Evolutionary conservation across 2,329 filamentous ascomycete species (phyloP), one percentile per base, ranked within the genome.

Genomic region (Trichoderma semiorbis): DNA sequence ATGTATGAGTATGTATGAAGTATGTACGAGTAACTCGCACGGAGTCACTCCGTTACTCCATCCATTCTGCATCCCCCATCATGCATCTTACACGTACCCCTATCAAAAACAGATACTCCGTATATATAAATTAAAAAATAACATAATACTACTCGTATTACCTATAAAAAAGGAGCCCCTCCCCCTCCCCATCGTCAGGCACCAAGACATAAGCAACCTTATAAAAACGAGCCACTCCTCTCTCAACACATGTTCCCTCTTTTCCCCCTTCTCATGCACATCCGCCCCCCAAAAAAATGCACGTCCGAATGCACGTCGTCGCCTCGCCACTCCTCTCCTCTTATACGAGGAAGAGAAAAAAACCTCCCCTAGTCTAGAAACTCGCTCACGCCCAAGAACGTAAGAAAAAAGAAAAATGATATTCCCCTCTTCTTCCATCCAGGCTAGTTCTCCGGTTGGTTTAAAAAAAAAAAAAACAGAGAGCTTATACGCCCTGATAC

Each of bases 221-320:
- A 69, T 69, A 69, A 62, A 34, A 69, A 69, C n/a, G 55, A 69
- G 26, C 66, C 66, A 69, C 66, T 69, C 66, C 66, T 60, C 66
- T 69, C 66, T 69, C 66, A 69, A 61, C 66, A 69, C 66, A 69
- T 69, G 66, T 69, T 69, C 57, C 57, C n/a, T 60, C 55, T 68
- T 68, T 57, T 57, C 36, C 65, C 65, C 65, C 57, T 68, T 68
- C 66, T 69, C 57, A 69, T 69, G 66, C 66, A 69, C 57, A 69
- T 69, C 66, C 66, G 66, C 66, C 66, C 66, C 66, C 66, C 61
- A 69, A 68, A 30, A 34, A 30, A 34, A 60, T 58, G 65, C 62
- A 65, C 62, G 43, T 36, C 30, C 39, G 26, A 55, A 67, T 57
- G 64, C 65, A 68, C 36, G 65, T 68, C 34, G 65, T 60, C 53